phyloP scores from a whole-genome alignment of 495 filamentous ascomycete genomes.

The Peziza echinospora region DNA sequence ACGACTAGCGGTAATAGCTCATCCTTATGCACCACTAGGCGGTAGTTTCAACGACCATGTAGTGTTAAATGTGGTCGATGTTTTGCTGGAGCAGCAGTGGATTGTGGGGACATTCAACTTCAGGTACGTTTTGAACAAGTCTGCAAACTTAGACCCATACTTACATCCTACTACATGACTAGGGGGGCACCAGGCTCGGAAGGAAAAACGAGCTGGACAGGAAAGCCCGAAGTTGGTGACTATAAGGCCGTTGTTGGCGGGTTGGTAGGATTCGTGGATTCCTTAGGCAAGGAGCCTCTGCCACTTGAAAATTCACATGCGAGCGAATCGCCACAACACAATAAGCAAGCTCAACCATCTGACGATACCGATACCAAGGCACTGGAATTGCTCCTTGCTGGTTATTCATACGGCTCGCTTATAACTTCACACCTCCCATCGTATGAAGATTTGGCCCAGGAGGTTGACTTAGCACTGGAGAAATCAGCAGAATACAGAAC shows the following conservation, averaged over 20 bases:
- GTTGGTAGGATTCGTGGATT: slow-evolving; percentile 8
- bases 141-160: no score
- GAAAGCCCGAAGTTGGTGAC: slow-evolving; percentile 54
- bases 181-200: slow-evolving; percentile 54
- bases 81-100: slow-evolving; percentile 44
- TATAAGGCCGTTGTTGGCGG: slow-evolving; percentile 52
- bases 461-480: slow-evolving; percentile 31
- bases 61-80: slow-evolving; percentile 38
- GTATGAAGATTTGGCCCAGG: slow-evolving; percentile 32
- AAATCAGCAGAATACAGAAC: slow-evolving; percentile 26
- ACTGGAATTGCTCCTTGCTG: slow-evolving; percentile 37
- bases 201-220: slow-evolving; percentile 69
- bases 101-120: slow-evolving; percentile 86
- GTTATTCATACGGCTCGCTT: slow-evolving; percentile 84
- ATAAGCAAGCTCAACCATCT: no score
- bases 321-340: slow-evolving; percentile 7
- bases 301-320: neutral
- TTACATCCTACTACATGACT: no score
- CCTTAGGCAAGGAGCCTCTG: no score
- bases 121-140: slow-evolving; percentile 32
- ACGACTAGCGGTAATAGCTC: slow-evolving; percentile 54
- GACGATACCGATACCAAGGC: neutral
- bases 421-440: slow-evolving; percentile 51
- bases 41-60: slow-evolving; percentile 68
- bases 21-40: slow-evolving; percentile 76